Percentiles rank a stretch among this genome's conserved stretches.
These are phyloP conservation scores for Paramecium octaurelia DNA, from an alignment of 73 alveolate genomes.

Conservation along the genomic window DNA sequence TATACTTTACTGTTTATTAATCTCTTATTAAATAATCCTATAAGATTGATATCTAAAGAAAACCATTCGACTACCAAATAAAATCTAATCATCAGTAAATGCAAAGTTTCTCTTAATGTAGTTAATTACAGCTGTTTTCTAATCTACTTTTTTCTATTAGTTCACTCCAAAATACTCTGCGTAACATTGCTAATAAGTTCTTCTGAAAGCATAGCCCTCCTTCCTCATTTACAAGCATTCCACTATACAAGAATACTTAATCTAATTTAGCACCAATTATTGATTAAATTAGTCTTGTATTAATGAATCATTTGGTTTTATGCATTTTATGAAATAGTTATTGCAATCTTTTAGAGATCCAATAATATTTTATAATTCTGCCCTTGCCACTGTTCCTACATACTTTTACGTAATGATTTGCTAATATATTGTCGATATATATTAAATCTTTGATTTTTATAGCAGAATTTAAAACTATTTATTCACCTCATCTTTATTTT, in stretches of 20 bases:
- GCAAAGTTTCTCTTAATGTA: neutral
- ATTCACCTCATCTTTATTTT: constrained; percentile 86
- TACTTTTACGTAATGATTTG: neutral
- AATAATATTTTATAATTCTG: constrained; percentile 38
- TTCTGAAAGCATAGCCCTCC: constrained; percentile 39
- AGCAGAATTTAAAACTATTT: constrained; percentile 21
- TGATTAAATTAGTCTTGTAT: neutral
- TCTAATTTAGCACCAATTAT: neutral
- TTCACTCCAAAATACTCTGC: neutral
- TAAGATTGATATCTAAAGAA: constrained; percentile 29
- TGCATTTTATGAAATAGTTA: constrained; percentile 54
- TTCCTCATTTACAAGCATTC: constrained; percentile 38
- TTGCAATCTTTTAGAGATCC: neutral
- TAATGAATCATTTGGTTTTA: constrained; percentile 36
- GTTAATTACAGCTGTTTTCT: neutral
- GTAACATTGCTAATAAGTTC: constrained; percentile 24
- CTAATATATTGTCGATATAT: constrained; percentile 28
- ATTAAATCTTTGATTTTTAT: neutral
- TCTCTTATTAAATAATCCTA: neutral
- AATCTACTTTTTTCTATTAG: constrained; percentile 10
- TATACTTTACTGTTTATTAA: neutral
- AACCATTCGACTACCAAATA: constrained; percentile 40
- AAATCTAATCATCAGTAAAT: neutral
- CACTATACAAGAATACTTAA: constrained; percentile 22
- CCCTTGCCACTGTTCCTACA: constrained; percentile 18